Evolutionary conservation across 2,329 filamentous ascomycete genomes (phyloP), one percentile per base, ranked within the genome.

Genomic region (Colletotrichum sp.): DNA sequence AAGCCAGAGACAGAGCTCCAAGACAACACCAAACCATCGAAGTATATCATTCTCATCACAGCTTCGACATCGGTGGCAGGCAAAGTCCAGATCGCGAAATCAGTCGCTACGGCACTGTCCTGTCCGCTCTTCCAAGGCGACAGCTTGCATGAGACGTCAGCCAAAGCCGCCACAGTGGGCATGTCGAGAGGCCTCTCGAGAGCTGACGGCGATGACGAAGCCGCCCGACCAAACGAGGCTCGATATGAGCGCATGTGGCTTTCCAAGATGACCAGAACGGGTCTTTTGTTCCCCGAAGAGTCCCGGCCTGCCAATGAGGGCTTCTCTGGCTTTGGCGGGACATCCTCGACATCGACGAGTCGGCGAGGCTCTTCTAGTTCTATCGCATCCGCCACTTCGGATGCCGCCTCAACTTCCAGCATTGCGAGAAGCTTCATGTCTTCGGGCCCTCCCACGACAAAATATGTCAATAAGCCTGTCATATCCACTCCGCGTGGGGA

Each of bases 201-300:
- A 34, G 28, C 28, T 32, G 18, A 63, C 16, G 71, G 16, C 8
- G 64, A 52, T 26, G 63, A 34, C 24, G 8, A n/a, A 5, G 21
- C 28, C 4, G 3, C 28, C 12, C 74, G 76, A 7, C 69, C 73
- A 5, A 82, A 82, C 26, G 78, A 81, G 69, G 78, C 69, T 3
- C 78, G 81, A 6, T 82, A 83, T 59, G 81, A 80, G 72, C 79
- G 82, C 49, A 82, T 83, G 81, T 83, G 81, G 82, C 78, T 83
- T 9, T 79, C 79, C 6, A 83, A 82, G 69, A 80, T 83, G 81
- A 83, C 80, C 4, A 63, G 82, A 6, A 83, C 82, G 0, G 82
- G 82, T 1, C 75, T 79, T 13, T 71, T 83, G 30, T 83, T 83
- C 67, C 82, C 82, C 8, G 81, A 83, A 21, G 81, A 82, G 67